These are phyloP conservation scores for Tephrocybe sp. DNA, from an alignment of 768 basidiomycete species.

Conservation along the genomic window DNA sequence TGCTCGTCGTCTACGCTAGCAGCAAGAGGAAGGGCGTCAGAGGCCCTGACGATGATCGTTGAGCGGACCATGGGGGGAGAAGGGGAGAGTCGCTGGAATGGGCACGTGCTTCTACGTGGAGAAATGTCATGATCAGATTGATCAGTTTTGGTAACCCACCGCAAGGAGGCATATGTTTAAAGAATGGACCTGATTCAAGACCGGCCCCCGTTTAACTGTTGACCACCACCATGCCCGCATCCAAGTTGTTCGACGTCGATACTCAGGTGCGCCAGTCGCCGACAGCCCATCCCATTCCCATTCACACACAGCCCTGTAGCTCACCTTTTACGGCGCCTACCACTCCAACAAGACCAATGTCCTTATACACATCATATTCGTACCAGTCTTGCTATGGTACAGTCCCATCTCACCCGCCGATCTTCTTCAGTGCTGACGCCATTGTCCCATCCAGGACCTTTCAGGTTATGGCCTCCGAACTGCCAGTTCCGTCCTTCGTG, in stretches of 20 bases:
- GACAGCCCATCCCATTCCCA: background rate
- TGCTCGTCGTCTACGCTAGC: conserved; percentile 98
- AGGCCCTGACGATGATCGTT: conserved; percentile 81
- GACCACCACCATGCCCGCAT: conserved; percentile 33
- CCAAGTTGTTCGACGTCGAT: conserved; percentile 59
- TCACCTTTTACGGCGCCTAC: conserved; percentile 92
- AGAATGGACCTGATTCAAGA: conserved; percentile 8
- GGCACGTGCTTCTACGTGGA: conserved; percentile 21
- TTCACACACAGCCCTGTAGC: conserved; percentile 37
- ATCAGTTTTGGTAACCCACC: conserved; percentile 18
- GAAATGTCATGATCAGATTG: conserved; percentile 13
- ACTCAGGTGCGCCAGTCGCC: conserved; percentile 50
- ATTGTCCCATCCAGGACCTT: conserved; percentile 47
- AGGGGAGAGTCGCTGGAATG: background rate
- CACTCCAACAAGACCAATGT: conserved; percentile 83
- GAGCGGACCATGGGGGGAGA: conserved; percentile 69
- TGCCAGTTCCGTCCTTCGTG: conserved; percentile 53
- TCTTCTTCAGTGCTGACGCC: conserved; percentile 4
- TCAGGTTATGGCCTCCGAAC: conserved; percentile 46
- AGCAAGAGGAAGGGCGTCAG: conserved; percentile 86
- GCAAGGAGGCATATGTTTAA: conserved; percentile 18
- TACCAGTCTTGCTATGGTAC: conserved; percentile 82
- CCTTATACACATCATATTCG: conserved; percentile 80
- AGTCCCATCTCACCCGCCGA: conserved; percentile 14
- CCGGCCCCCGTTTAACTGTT: conserved; percentile 12